phyloP scores from a whole-genome alignment of 805 yeast genomes.

The Sugiyamaella smithiae region DNA sequence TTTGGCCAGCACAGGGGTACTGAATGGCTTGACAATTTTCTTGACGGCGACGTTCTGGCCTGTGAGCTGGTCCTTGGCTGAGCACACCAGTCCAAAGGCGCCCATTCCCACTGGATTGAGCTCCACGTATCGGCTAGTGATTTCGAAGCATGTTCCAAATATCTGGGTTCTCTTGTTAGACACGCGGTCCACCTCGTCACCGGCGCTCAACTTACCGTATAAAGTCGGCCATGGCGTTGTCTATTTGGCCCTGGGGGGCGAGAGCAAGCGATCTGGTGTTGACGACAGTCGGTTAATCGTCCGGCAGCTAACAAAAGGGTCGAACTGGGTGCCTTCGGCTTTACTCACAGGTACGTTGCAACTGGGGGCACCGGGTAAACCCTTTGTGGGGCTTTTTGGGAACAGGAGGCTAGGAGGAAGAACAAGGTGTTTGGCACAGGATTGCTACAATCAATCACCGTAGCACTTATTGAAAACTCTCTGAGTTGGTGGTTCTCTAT shows the following conservation, averaged over 20 bases:
- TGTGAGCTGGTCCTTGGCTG: constrained; percentile 89
- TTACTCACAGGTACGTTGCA: too few relatives aligned
- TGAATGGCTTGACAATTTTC: constrained; percentile 96
- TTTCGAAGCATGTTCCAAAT: constrained; percentile 92
- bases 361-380: constrained; percentile 1
- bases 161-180: constrained; percentile 58
- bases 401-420: neutral
- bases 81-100: constrained; percentile 96
- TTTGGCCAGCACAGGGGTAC: constrained; percentile 91
- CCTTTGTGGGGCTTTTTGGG: constrained; percentile 1
- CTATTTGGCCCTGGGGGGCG: neutral
- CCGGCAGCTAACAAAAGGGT: too few relatives aligned
- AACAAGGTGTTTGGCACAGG: neutral
- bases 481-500: too few relatives aligned
- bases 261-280: too few relatives aligned
- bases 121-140: constrained; percentile 81
- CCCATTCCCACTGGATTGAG: constrained; percentile 99
- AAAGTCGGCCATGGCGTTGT: constrained; percentile 1
- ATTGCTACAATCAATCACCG: too few relatives aligned
- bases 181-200: neutral
- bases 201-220: constrained; percentile 1
- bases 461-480: too few relatives aligned
- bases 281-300: too few relatives aligned
- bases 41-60: constrained; percentile 94
- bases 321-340: too few relatives aligned